Evolutionary conservation across 73 alveolate genomes (phyloP).

Genomic region (Uronychia setigera): DNA sequence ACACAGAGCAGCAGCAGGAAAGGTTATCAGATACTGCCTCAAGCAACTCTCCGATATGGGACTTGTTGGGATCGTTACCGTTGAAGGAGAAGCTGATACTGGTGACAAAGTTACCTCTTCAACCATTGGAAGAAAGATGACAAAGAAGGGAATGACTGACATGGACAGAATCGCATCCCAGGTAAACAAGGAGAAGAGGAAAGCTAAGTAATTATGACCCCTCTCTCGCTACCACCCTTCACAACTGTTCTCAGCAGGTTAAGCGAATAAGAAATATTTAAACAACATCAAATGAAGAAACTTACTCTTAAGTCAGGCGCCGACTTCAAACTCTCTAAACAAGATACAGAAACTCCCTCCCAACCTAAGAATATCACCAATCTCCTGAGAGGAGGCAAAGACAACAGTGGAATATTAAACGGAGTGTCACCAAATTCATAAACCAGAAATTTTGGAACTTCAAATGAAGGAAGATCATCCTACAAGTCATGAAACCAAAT

Average conservation of each 20-base stretch:
- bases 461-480: too few species aligned
- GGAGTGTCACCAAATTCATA: too few species aligned
- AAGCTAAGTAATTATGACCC: background rate
- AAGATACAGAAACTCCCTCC: too few species aligned
- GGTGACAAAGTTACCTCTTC: conserved; percentile 48
- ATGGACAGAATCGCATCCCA: conserved; percentile 84
- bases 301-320: too few species aligned
- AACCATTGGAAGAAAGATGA: conserved; percentile 66
- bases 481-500: too few species aligned
- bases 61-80: conserved; percentile 77
- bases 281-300: too few species aligned
- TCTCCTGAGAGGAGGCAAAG: conserved; percentile 2
- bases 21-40: conserved; percentile 90
- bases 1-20: conserved; percentile 85
- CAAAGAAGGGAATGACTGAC: conserved; percentile 79
- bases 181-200: conserved; percentile 58
- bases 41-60: conserved; percentile 85
- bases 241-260: background rate
- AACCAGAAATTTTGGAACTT: too few species aligned
- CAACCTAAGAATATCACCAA: too few species aligned
- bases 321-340: too few species aligned
- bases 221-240: background rate
- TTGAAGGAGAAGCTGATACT: conserved; percentile 57
- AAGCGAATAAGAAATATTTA: background rate
- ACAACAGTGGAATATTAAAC: too few species aligned